phyloP scores from a whole-genome alignment of 1,139 yeast species.

The Suhomyces terraborum region DNA sequence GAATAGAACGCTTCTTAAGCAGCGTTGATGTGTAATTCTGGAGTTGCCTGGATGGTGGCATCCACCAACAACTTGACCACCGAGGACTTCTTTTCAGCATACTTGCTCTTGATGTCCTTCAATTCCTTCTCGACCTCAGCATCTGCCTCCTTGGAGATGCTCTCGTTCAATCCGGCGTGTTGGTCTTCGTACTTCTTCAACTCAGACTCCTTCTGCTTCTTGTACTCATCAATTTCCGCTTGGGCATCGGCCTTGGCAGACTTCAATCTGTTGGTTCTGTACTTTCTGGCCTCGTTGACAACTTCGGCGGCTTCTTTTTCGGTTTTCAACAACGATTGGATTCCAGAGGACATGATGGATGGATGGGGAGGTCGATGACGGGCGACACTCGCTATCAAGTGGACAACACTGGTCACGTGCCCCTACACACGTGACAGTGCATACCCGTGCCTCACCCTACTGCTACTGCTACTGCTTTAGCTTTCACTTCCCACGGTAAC shows the following conservation, averaged over 20 bases:
- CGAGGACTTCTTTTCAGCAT: conserved; percentile 58
- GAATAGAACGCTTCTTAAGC: conserved; percentile 3
- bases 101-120: conserved; percentile 61
- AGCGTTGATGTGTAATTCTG: conserved; percentile 83
- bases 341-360: conserved; percentile 30
- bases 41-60: conserved; percentile 77
- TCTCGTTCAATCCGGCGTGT: conserved; percentile 66
- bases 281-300: conserved; percentile 83
- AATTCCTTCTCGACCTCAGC: conserved; percentile 61
- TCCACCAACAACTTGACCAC: conserved; percentile 79
- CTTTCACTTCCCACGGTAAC: too few species aligned
- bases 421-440: not conserved
- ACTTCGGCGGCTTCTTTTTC: conserved; percentile 96
- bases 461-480: too few species aligned
- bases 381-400: conserved; percentile 1
- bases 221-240: conserved; percentile 84
- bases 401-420: not conserved
- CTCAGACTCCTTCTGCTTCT: conserved; percentile 80
- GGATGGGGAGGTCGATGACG: not conserved
- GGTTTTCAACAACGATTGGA: conserved; percentile 53
- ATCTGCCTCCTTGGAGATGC: conserved; percentile 74
- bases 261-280: conserved; percentile 85
- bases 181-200: conserved; percentile 69
- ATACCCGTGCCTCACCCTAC: too few species aligned
- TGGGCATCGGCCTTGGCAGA: conserved; percentile 95